Base-by-base conservation (phyloP, 2,329 filamentous ascomycete genomes). In the Aureobasidium uvarum region DNA sequence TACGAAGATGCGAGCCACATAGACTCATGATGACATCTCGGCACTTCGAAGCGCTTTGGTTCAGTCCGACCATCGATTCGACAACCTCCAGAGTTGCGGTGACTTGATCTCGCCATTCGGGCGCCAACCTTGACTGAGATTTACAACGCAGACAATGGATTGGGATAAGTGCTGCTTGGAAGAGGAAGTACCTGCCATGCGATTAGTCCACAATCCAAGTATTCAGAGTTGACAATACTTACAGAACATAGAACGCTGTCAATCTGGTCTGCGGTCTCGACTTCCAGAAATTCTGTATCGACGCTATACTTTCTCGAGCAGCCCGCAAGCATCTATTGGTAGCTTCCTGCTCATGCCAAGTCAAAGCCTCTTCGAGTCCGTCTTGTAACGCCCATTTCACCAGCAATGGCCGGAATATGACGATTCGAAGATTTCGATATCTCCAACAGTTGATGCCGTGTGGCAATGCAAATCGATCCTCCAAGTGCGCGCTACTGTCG, bases 161-260 rank as follows among this genome's bases (percentile, higher is more conserved):
- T 1, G 80, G 81, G 11, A 83, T 82, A 18, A 83, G 71, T 2
- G 77, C 78, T 0, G 81, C 80, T 65, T 83, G 81, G 63, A 83
- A 83, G 5, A 82, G 73, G 65, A 82, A 82, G 68, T 81, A 82
- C 31, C 62, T 64, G 60, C 6, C 6, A 7, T 25, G 11, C 7
- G 13, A 39, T 64, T 5, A n/a, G n/a, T n/a, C n/a, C n/a, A n/a
- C n/a, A n/a, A n/a, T n/a, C n/a, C n/a, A n/a, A n/a, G n/a, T n/a
- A n/a, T n/a, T n/a, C n/a, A n/a, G n/a, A n/a, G n/a, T 13, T 18
- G n/a, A 13, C 10, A 2, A 18, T 13, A 39, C 55, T 48, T 20
- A 66, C 45, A 80, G 77, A 1, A 74, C 76, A 66, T 82, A 82
- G 79, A 80, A 81, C 8, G 79, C 77, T 8, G 73, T 74, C 64